Base-by-base conservation (phyloP, 257 asterid genomes). In the Solanum okadae region DNA sequence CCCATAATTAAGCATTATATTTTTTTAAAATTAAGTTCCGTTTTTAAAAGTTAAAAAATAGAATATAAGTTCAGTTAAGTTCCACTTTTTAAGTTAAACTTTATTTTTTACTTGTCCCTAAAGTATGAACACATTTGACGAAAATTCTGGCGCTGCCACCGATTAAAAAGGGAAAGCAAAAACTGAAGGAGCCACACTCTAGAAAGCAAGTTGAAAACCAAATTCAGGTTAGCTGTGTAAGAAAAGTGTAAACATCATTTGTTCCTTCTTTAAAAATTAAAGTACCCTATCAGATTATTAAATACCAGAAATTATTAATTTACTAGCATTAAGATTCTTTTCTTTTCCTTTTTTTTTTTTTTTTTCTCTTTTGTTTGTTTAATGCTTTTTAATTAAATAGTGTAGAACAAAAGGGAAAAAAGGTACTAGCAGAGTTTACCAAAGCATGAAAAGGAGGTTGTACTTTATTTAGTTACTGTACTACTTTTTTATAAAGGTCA, bases 221-320 rank as follows among this genome's bases (percentile, higher is more conserved):
- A 78, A 78, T 40, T 23, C 27, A 40, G 84, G 65, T 42, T 42
- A 78, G 25, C 23, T 13, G 37, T 46, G 65, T 46, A 81, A 81
- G 68, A 42, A 81, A 81, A 81, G 86, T 81, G 68, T 29, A 81
- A 81, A 35, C 11, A 79, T 27, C 23, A 79, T 79, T 79, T 44
- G 31, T 27, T 44, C 25, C 67, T 44, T 63, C 52, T 56, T 31
- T 71, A 14, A 42, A 42, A 25, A 42, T 14, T 25, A 14, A 78
- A 78, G 85, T 78, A 34, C n/a, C 9, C 38, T 15, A 44, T 79
- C 38, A 44, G 4, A 79, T 79, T 42, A 78, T 78, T 42, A 77
- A 76, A 38, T 76, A 23, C 34, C 22, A 38, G 34, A 38, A 1
- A 76, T 38, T 25, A 78, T 40, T n/a, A 78, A 8, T 79, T 25